Evolutionary conservation across 2,329 filamentous ascomycete species (phyloP).

Genomic region (Colletotrichum sp.): DNA sequence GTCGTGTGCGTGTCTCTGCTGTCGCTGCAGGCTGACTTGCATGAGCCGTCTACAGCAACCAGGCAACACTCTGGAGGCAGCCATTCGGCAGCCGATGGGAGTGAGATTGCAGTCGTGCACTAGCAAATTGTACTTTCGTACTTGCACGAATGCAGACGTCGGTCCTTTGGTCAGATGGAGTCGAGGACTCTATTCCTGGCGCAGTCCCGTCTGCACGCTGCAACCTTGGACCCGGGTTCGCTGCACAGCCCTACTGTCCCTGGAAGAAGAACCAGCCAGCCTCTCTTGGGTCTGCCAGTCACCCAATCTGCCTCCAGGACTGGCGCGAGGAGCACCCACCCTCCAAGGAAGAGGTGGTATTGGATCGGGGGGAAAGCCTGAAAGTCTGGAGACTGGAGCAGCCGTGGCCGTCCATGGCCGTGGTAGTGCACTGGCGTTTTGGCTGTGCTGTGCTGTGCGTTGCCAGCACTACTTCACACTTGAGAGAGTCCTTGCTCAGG

Average conservation of each 20-base stretch:
- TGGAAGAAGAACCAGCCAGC: background rate
- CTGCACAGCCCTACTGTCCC: conserved; percentile 21
- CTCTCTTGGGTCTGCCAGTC: background rate
- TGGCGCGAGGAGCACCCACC: background rate
- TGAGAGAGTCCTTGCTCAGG: background rate
- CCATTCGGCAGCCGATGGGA: background rate
- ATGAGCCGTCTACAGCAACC: background rate
- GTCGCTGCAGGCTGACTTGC: conserved; percentile 11
- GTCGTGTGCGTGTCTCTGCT: background rate
- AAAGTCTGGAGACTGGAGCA: background rate
- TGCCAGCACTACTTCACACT: background rate
- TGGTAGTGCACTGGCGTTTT: background rate
- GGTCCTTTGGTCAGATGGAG: background rate
- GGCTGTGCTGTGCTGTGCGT: background rate
- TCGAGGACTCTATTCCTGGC: conserved; percentile 17
- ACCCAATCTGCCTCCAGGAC: background rate
- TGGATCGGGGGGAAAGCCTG: background rate
- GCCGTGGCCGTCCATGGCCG: background rate
- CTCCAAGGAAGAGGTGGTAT: background rate
- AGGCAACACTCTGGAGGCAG: background rate
- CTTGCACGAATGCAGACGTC: background rate
- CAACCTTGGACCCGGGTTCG: conserved; percentile 1
- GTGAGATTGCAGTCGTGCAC: background rate
- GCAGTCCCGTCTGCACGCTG: background rate
- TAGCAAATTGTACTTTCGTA: background rate